These are phyloP conservation scores for Neckera pumila DNA, from an alignment of 225 moss, liverwort and hornwort species.

Conservation along the genomic window DNA sequence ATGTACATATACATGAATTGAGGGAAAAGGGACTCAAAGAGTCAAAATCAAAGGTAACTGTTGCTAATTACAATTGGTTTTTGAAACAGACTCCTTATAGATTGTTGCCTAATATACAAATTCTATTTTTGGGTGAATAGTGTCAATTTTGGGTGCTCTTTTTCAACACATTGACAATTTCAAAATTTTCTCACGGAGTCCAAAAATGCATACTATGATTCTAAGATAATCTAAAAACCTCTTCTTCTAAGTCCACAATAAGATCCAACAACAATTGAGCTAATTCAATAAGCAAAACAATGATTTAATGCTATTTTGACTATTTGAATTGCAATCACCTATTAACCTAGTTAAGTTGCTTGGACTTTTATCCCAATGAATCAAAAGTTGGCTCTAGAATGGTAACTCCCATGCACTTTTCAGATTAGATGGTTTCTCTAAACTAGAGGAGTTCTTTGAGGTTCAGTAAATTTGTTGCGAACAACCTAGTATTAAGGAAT, in stretches of 20 bases:
- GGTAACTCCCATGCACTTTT: not conserved
- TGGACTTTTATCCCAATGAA: not conserved
- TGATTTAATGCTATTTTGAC: not conserved
- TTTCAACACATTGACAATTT: not conserved
- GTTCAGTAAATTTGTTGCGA: not conserved
- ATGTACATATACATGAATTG: not conserved
- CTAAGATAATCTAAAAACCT: not conserved
- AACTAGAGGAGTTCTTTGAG: not conserved
- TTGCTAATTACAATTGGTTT: not conserved
- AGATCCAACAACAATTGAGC: not conserved
- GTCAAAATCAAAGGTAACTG: not conserved
- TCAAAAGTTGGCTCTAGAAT: conserved; percentile 3
- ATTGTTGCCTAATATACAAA: not conserved
- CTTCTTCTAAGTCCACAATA: not conserved
- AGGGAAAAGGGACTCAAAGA: conserved; percentile 18
- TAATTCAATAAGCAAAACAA: not conserved
- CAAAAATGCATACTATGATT: not conserved
- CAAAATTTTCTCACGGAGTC: not conserved
- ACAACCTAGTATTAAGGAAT: not conserved
- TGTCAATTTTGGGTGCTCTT: not conserved
- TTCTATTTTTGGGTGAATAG: rapidly evolving
- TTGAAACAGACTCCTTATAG: rapidly evolving
- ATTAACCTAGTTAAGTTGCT: not conserved
- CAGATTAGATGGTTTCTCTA: not conserved
- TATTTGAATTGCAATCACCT: not conserved